Percentiles rank a stretch among this genome's conserved stretches.
These are phyloP conservation scores for Sporothrix pseudoabietina DNA, from an alignment of 2,329 filamentous ascomycete genomes.

Conservation along the genomic window DNA sequence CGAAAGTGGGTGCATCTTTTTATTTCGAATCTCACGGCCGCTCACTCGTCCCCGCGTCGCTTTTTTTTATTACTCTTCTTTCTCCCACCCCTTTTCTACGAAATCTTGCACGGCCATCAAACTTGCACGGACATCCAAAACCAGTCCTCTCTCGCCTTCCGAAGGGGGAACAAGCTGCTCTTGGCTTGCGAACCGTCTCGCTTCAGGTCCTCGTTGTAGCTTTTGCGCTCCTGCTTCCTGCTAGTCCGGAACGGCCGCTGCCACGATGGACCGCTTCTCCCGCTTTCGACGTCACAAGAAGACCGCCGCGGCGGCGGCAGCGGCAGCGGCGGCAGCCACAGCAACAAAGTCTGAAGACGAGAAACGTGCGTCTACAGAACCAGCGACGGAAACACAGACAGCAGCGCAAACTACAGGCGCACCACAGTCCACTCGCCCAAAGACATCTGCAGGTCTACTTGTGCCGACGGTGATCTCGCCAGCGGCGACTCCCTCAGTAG, in stretches of 20 bases:
- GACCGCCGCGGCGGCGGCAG: conserved; percentile 31
- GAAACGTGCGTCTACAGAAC: not conserved
- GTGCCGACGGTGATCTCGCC: not conserved
- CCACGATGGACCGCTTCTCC: conserved; percentile 40
- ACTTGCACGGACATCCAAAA: not conserved
- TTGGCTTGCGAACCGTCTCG: conserved; percentile 6
- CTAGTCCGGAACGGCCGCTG: not conserved
- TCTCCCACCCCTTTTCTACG: conserved; percentile 7
- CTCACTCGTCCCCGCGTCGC: not conserved
- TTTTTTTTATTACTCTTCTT: not conserved
- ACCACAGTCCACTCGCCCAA: not conserved
- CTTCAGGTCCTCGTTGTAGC: not conserved
- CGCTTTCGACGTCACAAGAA: conserved; percentile 41
- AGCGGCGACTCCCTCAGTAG: not conserved
- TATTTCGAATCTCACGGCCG: conserved; percentile 20
- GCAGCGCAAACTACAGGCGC: not conserved
- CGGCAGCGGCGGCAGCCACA: not conserved
- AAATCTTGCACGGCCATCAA: not conserved
- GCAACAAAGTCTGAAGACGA: not conserved
- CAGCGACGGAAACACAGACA: not conserved
- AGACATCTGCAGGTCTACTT: not conserved
- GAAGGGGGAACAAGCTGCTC: not conserved
- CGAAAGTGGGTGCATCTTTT: conserved; percentile 21
- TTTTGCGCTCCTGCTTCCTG: not conserved
- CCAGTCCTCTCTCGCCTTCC: not conserved